These are phyloP conservation scores for Dimocarpus longan DNA, from an alignment of 345 rosid species.

Conservation along the genomic window DNA sequence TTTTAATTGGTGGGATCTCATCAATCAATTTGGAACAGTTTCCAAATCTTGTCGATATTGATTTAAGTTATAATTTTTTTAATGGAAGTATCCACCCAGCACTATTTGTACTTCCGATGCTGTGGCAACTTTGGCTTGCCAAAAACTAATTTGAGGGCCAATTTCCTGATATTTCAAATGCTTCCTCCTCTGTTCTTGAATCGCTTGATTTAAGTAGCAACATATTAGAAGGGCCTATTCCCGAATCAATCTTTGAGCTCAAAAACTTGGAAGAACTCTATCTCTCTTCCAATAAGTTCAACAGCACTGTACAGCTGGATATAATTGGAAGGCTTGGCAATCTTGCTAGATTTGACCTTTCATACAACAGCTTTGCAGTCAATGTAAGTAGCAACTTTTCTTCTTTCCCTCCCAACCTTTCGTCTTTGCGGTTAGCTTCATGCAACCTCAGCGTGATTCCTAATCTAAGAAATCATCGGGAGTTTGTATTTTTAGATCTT, in stretches of 20 bases:
- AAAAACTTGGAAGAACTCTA: constrained; percentile 23
- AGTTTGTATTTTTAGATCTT: constrained; percentile 28
- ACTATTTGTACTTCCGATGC: too few species aligned
- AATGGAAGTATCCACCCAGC: too few species aligned
- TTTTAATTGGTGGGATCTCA: too few species aligned
- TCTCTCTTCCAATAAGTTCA: constrained; percentile 50
- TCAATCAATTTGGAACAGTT: too few species aligned
- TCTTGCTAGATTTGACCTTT: constrained; percentile 41
- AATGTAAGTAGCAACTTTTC: neutral
- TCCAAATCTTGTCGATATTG: too few species aligned
- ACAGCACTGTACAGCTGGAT: constrained; percentile 27
- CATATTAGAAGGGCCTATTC: constrained; percentile 33
- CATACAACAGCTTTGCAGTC: constrained; percentile 37
- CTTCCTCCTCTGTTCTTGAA: constrained; percentile 2
- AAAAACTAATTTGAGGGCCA: too few species aligned
- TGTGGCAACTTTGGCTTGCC: too few species aligned
- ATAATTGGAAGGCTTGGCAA: neutral
- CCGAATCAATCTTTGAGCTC: constrained; percentile 17
- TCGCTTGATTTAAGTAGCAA: constrained; percentile 45
- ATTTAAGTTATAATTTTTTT: too few species aligned
- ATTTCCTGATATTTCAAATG: too few species aligned
- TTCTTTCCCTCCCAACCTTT: constrained; percentile 11
- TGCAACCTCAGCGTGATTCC: constrained; percentile 44
- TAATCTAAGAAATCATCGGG: constrained; percentile 24
- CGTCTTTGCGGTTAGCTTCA: constrained; percentile 38